Conservation (phyloP, 148 eudicot species). For the Cornus florida region DNA sequence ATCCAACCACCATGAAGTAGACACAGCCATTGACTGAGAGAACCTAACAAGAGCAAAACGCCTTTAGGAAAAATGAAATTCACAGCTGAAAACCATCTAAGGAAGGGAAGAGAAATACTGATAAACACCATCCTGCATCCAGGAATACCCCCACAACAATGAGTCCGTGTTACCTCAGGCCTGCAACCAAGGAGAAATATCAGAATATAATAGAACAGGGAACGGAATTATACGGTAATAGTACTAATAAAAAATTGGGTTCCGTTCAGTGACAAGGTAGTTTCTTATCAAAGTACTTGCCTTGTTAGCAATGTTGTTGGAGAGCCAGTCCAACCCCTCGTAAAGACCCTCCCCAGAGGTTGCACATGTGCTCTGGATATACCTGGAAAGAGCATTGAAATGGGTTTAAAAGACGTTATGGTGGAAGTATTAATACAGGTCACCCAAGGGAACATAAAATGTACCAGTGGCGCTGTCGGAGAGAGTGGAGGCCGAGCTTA, state of each 20-base stretch:
- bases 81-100: constrained; percentile 9
- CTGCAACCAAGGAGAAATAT: constrained; percentile 12
- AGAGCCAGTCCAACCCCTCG: constrained; percentile 78
- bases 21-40: constrained; percentile 8
- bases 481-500: constrained; percentile 76
- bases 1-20: constrained; percentile 10
- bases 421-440: neutral
- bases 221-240: neutral
- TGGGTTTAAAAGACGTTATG: neutral
- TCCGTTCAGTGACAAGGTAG: too few relatives aligned
- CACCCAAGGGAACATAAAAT: neutral
- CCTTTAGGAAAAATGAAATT: constrained; percentile 2
- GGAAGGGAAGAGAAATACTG: neutral
- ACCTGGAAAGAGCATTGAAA: constrained; percentile 37
- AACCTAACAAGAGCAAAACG: constrained; percentile 9
- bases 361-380: constrained; percentile 81
- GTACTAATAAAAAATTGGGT: neutral
- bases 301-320: constrained; percentile 79
- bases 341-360: constrained; percentile 75
- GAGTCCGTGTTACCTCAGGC: constrained; percentile 13
- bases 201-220: neutral
- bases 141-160: constrained; percentile 6
- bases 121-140: constrained; percentile 19
- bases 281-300: constrained; percentile 18
- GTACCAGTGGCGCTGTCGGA: constrained; percentile 78